Evolutionary conservation across 495 filamentous ascomycete genomes (phyloP).

Genomic region (Penicillium steckii): DNA sequence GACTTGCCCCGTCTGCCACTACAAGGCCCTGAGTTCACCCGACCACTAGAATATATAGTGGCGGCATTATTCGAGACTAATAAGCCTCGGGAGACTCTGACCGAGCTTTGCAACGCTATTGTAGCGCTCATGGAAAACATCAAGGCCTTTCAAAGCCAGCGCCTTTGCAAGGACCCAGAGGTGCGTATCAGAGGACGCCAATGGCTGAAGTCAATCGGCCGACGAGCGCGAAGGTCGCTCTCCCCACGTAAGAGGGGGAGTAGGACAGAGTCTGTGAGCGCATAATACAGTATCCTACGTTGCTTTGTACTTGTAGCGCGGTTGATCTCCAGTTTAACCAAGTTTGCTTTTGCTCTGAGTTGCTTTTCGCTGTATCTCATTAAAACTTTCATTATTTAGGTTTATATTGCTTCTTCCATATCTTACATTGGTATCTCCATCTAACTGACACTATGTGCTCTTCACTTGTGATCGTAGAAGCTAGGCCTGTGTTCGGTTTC

Average conservation of each 20-base stretch:
- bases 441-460: too few species aligned
- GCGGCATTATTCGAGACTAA: not conserved
- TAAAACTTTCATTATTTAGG: too few species aligned
- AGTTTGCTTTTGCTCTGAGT: not conserved
- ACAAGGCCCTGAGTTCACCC: not conserved
- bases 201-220: slow-evolving; percentile 3
- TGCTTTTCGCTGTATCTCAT: not conserved
- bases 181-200: slow-evolving; percentile 1
- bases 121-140: not conserved
- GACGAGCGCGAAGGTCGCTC: not conserved
- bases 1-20: not conserved
- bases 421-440: too few species aligned
- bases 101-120: not conserved
- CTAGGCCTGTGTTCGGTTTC: too few species aligned
- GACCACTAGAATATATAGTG: not conserved
- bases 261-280: not conserved
- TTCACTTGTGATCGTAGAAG: too few species aligned
- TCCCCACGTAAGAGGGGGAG: not conserved
- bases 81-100: not conserved
- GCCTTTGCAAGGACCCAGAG: not conserved
- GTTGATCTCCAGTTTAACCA: not conserved
- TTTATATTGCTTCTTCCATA: too few species aligned
- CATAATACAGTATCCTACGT: not conserved
- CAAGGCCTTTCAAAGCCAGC: slow-evolving; percentile 1
- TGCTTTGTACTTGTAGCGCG: not conserved